phyloP scores from a whole-genome alignment of 148 eudicot species.

The Rhododendron mucronatum region DNA sequence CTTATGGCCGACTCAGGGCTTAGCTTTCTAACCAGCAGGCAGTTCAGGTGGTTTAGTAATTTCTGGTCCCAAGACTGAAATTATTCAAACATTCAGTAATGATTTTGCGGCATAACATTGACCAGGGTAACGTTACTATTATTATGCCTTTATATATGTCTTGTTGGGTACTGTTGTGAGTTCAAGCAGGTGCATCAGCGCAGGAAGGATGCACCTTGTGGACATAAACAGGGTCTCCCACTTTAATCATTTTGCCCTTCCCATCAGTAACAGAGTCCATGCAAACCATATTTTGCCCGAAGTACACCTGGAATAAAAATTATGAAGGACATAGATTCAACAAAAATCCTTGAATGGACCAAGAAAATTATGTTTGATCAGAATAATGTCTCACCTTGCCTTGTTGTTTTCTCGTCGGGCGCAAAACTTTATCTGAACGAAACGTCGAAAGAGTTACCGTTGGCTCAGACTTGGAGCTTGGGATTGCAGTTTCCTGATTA shows the following conservation, averaged over 20 bases:
- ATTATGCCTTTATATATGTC: not conserved
- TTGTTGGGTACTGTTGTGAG: not conserved
- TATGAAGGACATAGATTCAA: not conserved
- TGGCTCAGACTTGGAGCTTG: slow-evolving; percentile 46
- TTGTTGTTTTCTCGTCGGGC: slow-evolving; percentile 54
- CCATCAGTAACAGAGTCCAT: slow-evolving; percentile 42
- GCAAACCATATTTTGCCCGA: slow-evolving; percentile 83
- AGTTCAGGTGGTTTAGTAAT: not conserved
- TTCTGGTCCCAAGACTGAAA: no score
- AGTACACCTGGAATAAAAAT: slow-evolving; percentile 44
- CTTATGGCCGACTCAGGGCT: not conserved
- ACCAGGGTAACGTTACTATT: not conserved
- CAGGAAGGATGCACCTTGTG: slow-evolving; percentile 40
- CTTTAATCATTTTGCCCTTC: slow-evolving; percentile 40
- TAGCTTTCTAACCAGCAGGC: not conserved
- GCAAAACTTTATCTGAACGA: slow-evolving; percentile 68
- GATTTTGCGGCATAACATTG: not conserved
- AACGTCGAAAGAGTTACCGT: slow-evolving; percentile 43
- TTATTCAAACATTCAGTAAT: not conserved
- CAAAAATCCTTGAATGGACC: not conserved
- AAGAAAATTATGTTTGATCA: not conserved
- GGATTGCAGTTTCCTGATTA: slow-evolving; percentile 63
- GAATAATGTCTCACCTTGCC: slow-evolving; percentile 43
- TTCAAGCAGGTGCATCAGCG: slow-evolving; percentile 69
- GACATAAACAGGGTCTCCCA: slow-evolving; percentile 73